Evolutionary conservation across 139 green algal species (phyloP).

Genomic region (Chlamydomonas sp.): DNA sequence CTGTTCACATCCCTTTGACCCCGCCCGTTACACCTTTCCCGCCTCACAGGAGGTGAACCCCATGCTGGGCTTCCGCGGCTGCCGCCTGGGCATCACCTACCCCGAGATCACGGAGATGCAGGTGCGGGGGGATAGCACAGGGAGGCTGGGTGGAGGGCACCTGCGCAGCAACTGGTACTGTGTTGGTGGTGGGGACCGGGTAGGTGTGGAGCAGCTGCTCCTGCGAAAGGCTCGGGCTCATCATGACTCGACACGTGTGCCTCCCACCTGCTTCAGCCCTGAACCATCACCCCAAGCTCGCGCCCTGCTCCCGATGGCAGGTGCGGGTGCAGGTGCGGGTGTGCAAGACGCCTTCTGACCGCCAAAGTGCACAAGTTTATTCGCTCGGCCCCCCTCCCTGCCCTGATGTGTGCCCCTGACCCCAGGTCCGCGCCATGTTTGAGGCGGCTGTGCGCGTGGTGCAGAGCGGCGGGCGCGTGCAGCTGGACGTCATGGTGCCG

Average conservation of each 20-base stretch:
- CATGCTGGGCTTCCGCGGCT: constrained; percentile 84
- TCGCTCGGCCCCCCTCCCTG: constrained; percentile 34
- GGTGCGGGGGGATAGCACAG: not conserved
- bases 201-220: too few relatives aligned
- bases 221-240: too few relatives aligned
- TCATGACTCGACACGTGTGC: not conserved
- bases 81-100: constrained; percentile 89
- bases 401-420: not conserved
- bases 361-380: not conserved
- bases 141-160: too few relatives aligned
- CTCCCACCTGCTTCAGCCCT: not conserved
- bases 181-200: too few relatives aligned
- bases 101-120: constrained; percentile 85
- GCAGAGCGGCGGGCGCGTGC: constrained; percentile 54
- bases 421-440: constrained; percentile 82
- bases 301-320: too few relatives aligned
- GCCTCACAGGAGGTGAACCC: constrained; percentile 41
- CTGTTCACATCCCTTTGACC: not conserved
- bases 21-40: not conserved
- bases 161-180: too few relatives aligned
- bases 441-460: constrained; percentile 80
- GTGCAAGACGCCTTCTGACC: too few relatives aligned
- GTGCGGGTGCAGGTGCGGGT: too few relatives aligned
- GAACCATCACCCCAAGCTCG: too few relatives aligned
- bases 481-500: constrained; percentile 94